Conservation (phyloP, 345 rosid genomes). For the Alliaria petiolata region DNA sequence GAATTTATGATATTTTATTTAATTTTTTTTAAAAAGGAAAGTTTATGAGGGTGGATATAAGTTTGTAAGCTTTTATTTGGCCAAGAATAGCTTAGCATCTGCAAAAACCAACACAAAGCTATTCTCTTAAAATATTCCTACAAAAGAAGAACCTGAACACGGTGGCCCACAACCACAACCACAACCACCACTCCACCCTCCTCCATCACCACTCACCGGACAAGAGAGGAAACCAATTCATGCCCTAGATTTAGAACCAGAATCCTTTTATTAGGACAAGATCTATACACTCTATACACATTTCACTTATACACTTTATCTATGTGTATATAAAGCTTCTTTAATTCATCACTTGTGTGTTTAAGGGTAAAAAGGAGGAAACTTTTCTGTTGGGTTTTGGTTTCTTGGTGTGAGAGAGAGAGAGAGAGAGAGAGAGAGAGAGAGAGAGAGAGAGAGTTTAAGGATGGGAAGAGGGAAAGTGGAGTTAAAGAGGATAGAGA, state of each 20-base stretch:
- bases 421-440: neutral
- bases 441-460: neutral
- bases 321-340: conserved; percentile 19
- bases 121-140: conserved; percentile 26
- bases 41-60: conserved; percentile 16
- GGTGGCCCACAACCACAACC: conserved; percentile 21
- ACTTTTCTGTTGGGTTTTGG: conserved; percentile 16
- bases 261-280: conserved; percentile 22
- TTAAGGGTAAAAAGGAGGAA: neutral
- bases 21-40: conserved; percentile 3
- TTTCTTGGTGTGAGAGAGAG: conserved; percentile 21
- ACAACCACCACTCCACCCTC: neutral
- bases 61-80: conserved; percentile 27
- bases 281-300: conserved; percentile 9
- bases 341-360: neutral
- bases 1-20: neutral
- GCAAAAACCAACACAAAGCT: conserved; percentile 23
- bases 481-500: conserved; percentile 63
- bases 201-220: conserved; percentile 21
- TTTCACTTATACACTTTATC: neutral
- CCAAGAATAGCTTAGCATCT: conserved; percentile 33
- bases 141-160: conserved; percentile 29
- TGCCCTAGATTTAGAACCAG: conserved; percentile 31
- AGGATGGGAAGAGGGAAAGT: conserved; percentile 61
- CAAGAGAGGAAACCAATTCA: conserved; percentile 21